Base-by-base conservation (phyloP, 2,329 filamentous ascomycete species). In the Colletotrichum tofieldiae region DNA sequence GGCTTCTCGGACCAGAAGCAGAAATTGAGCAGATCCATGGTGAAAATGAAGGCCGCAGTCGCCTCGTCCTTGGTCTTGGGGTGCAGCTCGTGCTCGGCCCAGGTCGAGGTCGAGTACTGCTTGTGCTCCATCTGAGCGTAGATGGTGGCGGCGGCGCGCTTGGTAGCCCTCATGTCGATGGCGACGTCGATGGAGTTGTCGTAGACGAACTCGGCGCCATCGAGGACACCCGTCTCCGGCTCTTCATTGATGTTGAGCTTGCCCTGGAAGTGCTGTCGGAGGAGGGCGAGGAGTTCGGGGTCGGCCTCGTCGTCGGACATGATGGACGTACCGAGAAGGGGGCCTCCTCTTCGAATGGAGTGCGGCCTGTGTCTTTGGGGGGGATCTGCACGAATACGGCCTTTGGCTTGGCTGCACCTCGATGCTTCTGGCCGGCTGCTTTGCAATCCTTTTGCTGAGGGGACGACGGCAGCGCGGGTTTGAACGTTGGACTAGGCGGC, bases 1-100 rank as follows among this genome's bases (percentile, higher is more conserved):
- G 86, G 82, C 55, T 83, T 79, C 64, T 94, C 92, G 18, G 94
- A 97, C 96, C 96, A 99, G 81, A 99, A 99, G 29, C 93, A 97
- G 80, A 98, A 99, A 80, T 99, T 99, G 62, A 99, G 85, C 37
- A 99, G 82, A 80, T 99, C 96, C 94, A 99, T 97, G 26, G 94
- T 94, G 81, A 99, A 98, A 77, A 99, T 96, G 80, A 99, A 98
- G 74, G 94, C 92, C 29, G 97, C 90, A 0, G 94, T 95, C 62
- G 83, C 88, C 78, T 94, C 93, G 79, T 97, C 92, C 78, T 94
- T 94, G 52, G 89, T 78, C 80, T 95, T 93, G 1, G 96, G 96
- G 78, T 99, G 96, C 49, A 99, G 86, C 79, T 96, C 93, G 81
- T 98, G 95, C 77, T 93, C 89, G 18, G 93, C 90, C 96, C 96